Evolutionary conservation across 768 basidiomycete genomes (phyloP), one percentile per base, ranked within the genome.

Genomic region (Mycena rosella): DNA sequence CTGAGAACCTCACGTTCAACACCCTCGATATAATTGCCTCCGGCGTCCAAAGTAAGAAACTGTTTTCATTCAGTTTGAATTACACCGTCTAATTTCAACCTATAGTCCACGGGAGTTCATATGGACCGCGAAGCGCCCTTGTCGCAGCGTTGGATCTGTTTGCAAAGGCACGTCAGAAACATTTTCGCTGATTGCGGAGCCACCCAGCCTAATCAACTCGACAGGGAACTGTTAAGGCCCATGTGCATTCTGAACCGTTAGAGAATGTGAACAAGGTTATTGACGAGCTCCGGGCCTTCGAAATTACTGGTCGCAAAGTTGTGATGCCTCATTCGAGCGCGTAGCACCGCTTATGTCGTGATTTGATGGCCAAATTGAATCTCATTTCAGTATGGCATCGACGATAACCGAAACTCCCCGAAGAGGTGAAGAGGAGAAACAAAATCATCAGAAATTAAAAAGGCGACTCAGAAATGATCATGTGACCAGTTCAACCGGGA

Each of bases 81-180:
- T n/a, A n/a, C n/a, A n/a, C n/a, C n/a, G n/a, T n/a, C n/a, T n/a
- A n/a, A n/a, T n/a, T 34, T 34, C 6, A 17, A 20, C 27, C 42
- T 26, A 5, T 18, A 65, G 63, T 65, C 24, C 56, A n/a, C 18
- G 36, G 38, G 26, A 65, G 63, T 40, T 44, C 63, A 2, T 32
- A 27, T 22, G 63, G 56, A 15, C 22, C 22, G 1, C 67, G 44
- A 0, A 53, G 36, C 17, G 58, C 22, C 4, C 40, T 60, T 29
- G 68, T 14, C 7, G 55, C 45, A 3, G 63, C 45, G 18, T 53
- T 72, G 54, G 57, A 69, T 66, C 56, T 72, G 17, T 69, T 72
- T 40, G 68, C 68, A 10, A 58, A 72, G 47, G 68, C 59, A 27
- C 5, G 49, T 49, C 7, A 26, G 3, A 38, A 26, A 51, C 11